Conservation (phyloP, 768 basidiomycete species). For the Tylopilus sp. region DNA sequence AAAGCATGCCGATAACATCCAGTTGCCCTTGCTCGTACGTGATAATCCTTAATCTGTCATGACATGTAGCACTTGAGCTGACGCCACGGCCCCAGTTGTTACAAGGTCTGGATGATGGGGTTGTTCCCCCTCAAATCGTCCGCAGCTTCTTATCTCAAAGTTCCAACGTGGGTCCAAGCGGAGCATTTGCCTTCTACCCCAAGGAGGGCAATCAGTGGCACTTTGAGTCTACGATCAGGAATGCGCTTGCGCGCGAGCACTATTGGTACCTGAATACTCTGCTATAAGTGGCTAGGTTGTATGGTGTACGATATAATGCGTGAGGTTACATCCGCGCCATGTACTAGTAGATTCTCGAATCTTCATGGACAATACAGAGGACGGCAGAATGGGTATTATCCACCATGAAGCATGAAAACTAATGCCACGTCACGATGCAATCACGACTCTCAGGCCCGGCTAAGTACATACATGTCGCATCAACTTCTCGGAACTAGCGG, state of each 20-base stretch:
- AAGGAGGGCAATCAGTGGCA: conserved; percentile 41
- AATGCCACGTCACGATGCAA: no score
- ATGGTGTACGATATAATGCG: background rate
- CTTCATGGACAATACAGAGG: no score
- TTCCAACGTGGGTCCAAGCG: background rate
- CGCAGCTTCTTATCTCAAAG: conserved; percentile 21
- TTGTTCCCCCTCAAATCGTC: conserved; percentile 65
- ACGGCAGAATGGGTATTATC: no score
- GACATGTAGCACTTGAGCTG: background rate
- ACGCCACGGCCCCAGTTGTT: conserved; percentile 43
- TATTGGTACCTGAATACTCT: conserved; percentile 30
- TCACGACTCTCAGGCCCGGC: no score
- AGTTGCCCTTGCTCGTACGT: conserved; percentile 56
- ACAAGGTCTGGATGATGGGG: conserved; percentile 57
- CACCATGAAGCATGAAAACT: no score
- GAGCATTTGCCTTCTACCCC: conserved; percentile 36
- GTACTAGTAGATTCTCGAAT: no score
- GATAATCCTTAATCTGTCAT: background rate
- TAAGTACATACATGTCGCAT: no score
- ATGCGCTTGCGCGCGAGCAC: conserved; percentile 28
- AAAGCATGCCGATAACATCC: conserved; percentile 48
- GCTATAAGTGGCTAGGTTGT: background rate
- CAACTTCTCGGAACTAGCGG: no score
- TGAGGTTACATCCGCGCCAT: background rate
- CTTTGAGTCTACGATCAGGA: conserved; percentile 27